Base-by-base conservation (phyloP, 495 filamentous ascomycete genomes). In the Xylona heveae region DNA sequence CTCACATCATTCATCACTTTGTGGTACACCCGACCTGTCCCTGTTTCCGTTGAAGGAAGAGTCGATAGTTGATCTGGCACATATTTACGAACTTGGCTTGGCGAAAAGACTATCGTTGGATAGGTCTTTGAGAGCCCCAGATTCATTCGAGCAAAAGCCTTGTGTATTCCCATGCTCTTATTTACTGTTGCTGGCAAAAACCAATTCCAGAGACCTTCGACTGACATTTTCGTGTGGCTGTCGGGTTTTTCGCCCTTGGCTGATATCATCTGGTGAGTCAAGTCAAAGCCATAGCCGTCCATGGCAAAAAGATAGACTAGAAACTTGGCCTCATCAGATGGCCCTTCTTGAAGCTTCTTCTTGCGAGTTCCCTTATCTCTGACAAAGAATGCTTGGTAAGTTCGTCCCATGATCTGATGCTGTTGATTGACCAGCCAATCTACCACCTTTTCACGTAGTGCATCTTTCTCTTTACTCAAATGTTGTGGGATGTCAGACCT, bases 1-100 rank as follows among this genome's bases (percentile, higher is more conserved):
- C 39, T 40, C 27, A 47, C 79, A 42, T 90, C 79, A 38, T 83
- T 83, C 80, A 90, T 90, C 0, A 76, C 62, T 15, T 40, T 22
- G 33, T 0, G 7, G 23, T 37, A 9, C n/a, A 10, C 7, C 5
- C 17, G 12, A 26, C n/a, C 34, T 33, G 2, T 15, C 24, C 19
- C 12, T 10, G 25, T 17, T 15, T 38, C 36, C 7, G 5, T 28
- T 17, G 35, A 21, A 3, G 32, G 2, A 7, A 38, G 16, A 10
- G 13, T 21, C 19, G 6, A 30, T 3, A 2, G 14, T 1, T 15
- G 3, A 14, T 30, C 28, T 30, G 8, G 1, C 14, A 29, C 21
- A 19, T 55, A 30, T 12, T 43, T 41, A 10, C 47, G 26, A 21
- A 74, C 50, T 30, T 66, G 52, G 5, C 40, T 24, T 24, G 55